phyloP scores from a whole-genome alignment of 495 filamentous ascomycete genomes.

The Penicillium fimorum region DNA sequence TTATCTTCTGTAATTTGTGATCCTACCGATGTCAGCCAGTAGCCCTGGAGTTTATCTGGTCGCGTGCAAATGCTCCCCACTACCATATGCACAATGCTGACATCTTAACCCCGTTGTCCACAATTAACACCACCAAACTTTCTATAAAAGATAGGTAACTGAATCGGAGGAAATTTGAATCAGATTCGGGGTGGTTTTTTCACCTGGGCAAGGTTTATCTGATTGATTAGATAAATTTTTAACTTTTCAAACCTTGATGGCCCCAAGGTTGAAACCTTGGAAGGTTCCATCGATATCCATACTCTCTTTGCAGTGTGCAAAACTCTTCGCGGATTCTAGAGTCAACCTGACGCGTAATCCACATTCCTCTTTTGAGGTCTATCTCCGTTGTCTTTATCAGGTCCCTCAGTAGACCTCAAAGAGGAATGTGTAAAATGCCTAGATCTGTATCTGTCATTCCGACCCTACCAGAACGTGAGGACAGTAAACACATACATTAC shows the following conservation, averaged over 20 bases:
- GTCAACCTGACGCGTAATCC: not conserved
- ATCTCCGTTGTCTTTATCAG: not conserved
- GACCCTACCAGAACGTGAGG: not conserved
- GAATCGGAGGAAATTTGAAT: not conserved
- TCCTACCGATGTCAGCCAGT: not conserved
- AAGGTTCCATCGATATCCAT: not conserved
- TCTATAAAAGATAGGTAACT: not conserved
- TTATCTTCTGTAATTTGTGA: not conserved
- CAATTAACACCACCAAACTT: not conserved
- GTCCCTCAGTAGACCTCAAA: not conserved
- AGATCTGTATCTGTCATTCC: not conserved
- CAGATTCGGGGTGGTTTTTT: not conserved
- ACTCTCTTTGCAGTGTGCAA: not conserved
- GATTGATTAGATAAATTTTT: conserved; percentile 9
- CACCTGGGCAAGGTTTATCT: not conserved
- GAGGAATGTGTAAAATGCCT: not conserved
- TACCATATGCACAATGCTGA: not conserved
- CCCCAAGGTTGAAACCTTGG: no score
- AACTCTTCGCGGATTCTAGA: not conserved
- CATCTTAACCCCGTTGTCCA: not conserved
- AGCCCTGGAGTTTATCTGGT: not conserved
- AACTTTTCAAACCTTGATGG: not conserved
- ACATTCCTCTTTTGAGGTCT: not conserved
- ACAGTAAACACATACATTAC: not conserved
- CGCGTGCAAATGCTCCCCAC: not conserved